These are phyloP conservation scores for Fusarium phyllophilum DNA, from an alignment of 2,329 filamentous ascomycete genomes.

Conservation along the genomic window DNA sequence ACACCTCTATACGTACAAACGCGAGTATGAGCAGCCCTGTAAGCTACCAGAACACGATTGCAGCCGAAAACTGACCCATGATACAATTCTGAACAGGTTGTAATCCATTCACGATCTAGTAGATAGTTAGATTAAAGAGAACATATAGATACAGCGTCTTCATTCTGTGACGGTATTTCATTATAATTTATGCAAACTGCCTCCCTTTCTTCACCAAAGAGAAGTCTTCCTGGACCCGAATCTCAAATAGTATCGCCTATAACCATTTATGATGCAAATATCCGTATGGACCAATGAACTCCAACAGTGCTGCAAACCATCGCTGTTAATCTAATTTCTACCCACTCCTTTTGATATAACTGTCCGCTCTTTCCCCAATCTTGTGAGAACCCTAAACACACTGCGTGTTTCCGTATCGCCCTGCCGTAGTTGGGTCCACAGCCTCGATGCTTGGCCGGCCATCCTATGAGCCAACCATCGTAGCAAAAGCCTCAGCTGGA, in stretches of 20 bases:
- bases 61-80: background rate
- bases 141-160: background rate
- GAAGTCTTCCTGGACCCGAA: conserved; percentile 9
- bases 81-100: background rate
- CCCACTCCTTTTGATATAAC: conserved; percentile 2
- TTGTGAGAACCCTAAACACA: background rate
- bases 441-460: background rate
- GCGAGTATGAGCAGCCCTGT: background rate
- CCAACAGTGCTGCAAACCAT: conserved; percentile 35
- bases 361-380: background rate
- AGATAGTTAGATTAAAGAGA: background rate
- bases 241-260: background rate
- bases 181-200: conserved; percentile 35
- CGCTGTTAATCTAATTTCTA: conserved; percentile 19
- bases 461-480: conserved; percentile 25
- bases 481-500: conserved; percentile 60
- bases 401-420: background rate
- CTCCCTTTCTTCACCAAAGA: background rate
- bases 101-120: background rate
- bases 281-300: conserved; percentile 34
- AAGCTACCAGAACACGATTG: background rate
- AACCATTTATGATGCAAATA: conserved; percentile 26
- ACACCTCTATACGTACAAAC: background rate
- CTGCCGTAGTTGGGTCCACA: background rate
- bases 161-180: conserved; percentile 30